Percentiles rank a stretch among this genome's conserved stretches.
phyloP scores from a whole-genome alignment of 179 eudicot genomes.

The Silene noctiflora region DNA sequence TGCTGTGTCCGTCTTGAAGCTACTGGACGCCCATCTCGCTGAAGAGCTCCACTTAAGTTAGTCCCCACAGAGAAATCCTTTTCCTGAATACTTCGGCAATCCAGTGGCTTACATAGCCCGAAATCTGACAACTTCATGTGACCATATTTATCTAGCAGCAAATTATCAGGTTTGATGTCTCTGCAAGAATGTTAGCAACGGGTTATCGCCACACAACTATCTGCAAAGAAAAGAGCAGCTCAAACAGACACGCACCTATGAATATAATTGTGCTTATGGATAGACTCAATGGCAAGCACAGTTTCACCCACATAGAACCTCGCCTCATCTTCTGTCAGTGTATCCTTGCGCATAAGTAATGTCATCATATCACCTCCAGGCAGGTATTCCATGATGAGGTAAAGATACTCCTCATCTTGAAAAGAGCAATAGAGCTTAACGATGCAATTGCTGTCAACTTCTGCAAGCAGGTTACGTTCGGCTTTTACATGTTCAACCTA shows the following conservation, averaged over 20 bases:
- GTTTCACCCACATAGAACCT: conserved; percentile 89
- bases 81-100: conserved; percentile 80
- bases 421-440: conserved; percentile 92
- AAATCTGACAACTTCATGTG: conserved; percentile 84
- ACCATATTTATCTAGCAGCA: conserved; percentile 87
- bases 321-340: conserved; percentile 79
- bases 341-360: conserved; percentile 91
- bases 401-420: conserved; percentile 85
- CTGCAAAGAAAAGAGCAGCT: not conserved
- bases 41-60: conserved; percentile 39
- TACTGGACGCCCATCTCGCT: conserved; percentile 47
- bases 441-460: conserved; percentile 94
- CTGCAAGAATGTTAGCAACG: conserved; percentile 36
- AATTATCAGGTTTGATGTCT: conserved; percentile 94
- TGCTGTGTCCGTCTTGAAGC: conserved; percentile 86
- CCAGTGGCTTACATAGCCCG: conserved; percentile 93
- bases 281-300: conserved; percentile 89
- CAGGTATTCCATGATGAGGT: conserved; percentile 93
- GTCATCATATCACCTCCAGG: conserved; percentile 99
- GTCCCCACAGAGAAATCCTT: conserved; percentile 56
- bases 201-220: not conserved
- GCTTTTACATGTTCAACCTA: conserved; percentile 98
- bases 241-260: conserved; percentile 55
- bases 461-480: conserved; percentile 90
- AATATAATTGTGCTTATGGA: conserved; percentile 83